Base-by-base conservation (phyloP, 192 early-diverging fungal genomes). In the Gaertneriomyces semiglobifer region DNA sequence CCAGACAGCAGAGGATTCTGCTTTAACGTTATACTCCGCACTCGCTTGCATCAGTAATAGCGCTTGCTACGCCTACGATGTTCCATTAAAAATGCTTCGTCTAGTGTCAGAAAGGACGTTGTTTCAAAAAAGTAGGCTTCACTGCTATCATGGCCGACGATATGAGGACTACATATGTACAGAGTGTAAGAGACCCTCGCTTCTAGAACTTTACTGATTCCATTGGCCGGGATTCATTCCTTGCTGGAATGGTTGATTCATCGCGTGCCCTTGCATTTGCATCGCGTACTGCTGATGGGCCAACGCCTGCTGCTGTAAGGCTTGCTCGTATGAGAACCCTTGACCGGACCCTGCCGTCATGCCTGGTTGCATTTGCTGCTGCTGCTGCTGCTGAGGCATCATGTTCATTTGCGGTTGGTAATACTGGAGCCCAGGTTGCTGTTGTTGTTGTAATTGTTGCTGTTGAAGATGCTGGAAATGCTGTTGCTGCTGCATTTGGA, bases 371-470 rank as follows among this genome's bases (percentile, higher is more conserved):
- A 45, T 70, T 64, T 65, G 74, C 60, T 66, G 70, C 66, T 43
- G 74, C 68, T n/a, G 60, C 38, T 47, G 54, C 38, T 74, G 69
- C 58, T 33, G 25, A 33, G 25, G 25, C 25, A 33, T 33, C 25
- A 18, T 43, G 44, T 65, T 68, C 55, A 16, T 63, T 59, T 12
- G 67, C 53, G 2, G 69, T 68, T 53, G 65, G 60, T 61, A 72
- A 70, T 78, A 78, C 46, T 82, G 78, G 2, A 69, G 25, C 7
- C 71, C 50, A 42, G 77, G 64, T 42, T 70, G 74, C 63, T 81
- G 74, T 48, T 53, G 50, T 18, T 73, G 70, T 44, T 61, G 63
- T 1, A 60, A 74, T 4, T 77, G 70, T 68, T 60, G 79, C 61
- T 68, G 69, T 47, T 75, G 70, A 14, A 64, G 56, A 8, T 74